These are phyloP conservation scores for Panicum virgatum DNA, from an alignment of 202 grass and related monocot species.

Conservation along the genomic window DNA sequence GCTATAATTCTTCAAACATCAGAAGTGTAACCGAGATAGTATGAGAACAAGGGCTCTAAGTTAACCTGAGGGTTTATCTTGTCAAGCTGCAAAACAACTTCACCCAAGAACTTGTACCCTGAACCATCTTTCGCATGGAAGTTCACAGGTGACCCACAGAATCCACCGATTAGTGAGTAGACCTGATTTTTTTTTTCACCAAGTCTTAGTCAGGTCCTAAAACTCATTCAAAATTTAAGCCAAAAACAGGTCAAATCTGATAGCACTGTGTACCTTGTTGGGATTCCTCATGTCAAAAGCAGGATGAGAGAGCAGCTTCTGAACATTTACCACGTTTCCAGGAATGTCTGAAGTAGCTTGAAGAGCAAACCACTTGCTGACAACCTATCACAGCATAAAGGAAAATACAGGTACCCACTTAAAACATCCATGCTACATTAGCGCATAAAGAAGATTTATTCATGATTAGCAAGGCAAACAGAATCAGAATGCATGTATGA, in stretches of 20 bases:
- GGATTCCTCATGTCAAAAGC: conserved; percentile 93
- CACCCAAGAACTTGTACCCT: conserved; percentile 93
- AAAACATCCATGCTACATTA: background rate
- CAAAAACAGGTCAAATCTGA: background rate
- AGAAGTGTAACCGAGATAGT: background rate
- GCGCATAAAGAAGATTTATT: too few relatives aligned
- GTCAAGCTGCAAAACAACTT: conserved; percentile 88
- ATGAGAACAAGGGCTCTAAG: background rate
- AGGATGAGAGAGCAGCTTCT: conserved; percentile 77
- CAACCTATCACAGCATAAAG: conserved; percentile 58
- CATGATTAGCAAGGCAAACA: too few relatives aligned
- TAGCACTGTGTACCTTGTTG: conserved; percentile 63
- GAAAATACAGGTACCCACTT: conserved; percentile 23
- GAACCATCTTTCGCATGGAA: conserved; percentile 98
- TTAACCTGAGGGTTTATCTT: conserved; percentile 95
- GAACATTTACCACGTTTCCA: conserved; percentile 76
- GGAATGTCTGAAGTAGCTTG: conserved; percentile 93
- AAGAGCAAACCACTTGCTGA: conserved; percentile 99
- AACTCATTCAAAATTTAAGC: background rate
- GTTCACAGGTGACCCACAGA: conserved; percentile 86
- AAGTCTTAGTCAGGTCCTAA: conserved; percentile 18
- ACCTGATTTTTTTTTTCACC: conserved; percentile 49
- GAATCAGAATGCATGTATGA: conserved; percentile 3
- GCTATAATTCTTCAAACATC: background rate
- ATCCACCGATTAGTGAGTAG: conserved; percentile 92